These are phyloP conservation scores for Calycina marina DNA, from an alignment of 2,329 filamentous ascomycete species.

Conservation along the genomic window DNA sequence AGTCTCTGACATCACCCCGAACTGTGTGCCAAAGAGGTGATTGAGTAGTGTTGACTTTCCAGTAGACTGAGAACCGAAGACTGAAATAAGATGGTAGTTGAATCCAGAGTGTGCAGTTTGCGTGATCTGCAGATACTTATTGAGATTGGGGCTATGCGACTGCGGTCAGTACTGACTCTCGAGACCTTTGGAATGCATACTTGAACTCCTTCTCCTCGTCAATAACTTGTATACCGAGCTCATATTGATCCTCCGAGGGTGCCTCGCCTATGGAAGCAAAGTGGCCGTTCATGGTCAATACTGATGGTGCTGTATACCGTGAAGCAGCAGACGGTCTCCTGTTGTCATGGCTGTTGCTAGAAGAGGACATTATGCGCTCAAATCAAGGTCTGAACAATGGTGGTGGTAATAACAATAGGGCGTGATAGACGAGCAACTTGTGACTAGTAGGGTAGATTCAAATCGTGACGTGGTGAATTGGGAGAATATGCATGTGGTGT, in stretches of 20 bases:
- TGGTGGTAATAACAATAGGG: too few relatives aligned
- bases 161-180: slow-evolving; percentile 8
- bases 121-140: slow-evolving; percentile 67
- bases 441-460: too few relatives aligned
- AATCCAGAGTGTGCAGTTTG: slow-evolving; percentile 80
- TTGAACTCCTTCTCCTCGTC: slow-evolving; percentile 96
- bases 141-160: slow-evolving; percentile 50
- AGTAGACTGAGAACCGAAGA: slow-evolving; percentile 96
- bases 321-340: slow-evolving; percentile 16
- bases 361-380: slow-evolving; percentile 15
- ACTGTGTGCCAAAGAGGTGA: slow-evolving; percentile 85
- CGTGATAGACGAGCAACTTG: too few relatives aligned
- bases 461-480: too few relatives aligned
- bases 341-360: slow-evolving; percentile 13
- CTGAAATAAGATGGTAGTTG: slow-evolving; percentile 98
- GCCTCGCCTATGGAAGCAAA: slow-evolving; percentile 59
- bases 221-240: slow-evolving; percentile 93
- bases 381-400: too few relatives aligned
- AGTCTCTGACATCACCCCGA: slow-evolving; percentile 94
- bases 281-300: slow-evolving; percentile 57
- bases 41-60: slow-evolving; percentile 97
- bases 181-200: slow-evolving; percentile 33
- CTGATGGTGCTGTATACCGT: slow-evolving; percentile 20
- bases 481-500: too few relatives aligned
- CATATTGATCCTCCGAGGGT: slow-evolving; percentile 53